Evolutionary conservation across 2,329 filamentous ascomycete species (phyloP), one percentile per base, ranked within the genome.

Genomic region (Ophiocordyceps sinensis): DNA sequence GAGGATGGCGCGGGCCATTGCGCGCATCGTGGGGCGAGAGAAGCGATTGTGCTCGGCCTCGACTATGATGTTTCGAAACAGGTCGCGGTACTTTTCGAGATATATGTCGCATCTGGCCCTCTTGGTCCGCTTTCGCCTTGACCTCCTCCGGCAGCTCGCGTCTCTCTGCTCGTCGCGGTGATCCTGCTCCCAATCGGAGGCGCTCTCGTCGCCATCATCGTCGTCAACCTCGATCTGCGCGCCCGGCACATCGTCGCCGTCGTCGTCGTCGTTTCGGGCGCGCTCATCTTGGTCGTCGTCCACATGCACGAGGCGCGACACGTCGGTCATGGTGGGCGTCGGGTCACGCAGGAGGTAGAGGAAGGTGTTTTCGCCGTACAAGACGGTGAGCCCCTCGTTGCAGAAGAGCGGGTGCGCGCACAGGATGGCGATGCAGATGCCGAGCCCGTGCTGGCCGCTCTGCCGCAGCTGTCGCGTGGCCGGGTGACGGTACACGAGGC

Each of bases 361-460:
- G 44, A 74, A 74, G 0, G 40, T 57, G 39, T 74, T 74, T 26
- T 62, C 55, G 3, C 66, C 63, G 43, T 69, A 75, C 1, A 75
- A 55, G 5, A 72, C 50, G 2, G 48, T 48, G 2, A 58, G 45
- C 2, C 61, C 64, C 49, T 71, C 65, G 0, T 37, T 7, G 28
- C 57, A 57, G 26, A 68, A 46, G 2, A 43, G 41, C 3, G 45
- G 49, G 51, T 61, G 65, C 2, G 53, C 55, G 3, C 45, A 40
- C 21, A 74, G 51, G 36, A 75, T 60, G 0, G 44, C 45, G 2
- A 58, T 53, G 9, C 60, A 44, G 1, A 70, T 56, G 1, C 47
- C 45, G 1, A 55, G 47, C 7, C 47, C 49, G 39, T 53, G 45
- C 6, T 34, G 19, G 13, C 31, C 31, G 15, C 6, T 8, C 9